Conservation (phyloP, 129 eudicot genomes). For the Glebionis coronaria region DNA sequence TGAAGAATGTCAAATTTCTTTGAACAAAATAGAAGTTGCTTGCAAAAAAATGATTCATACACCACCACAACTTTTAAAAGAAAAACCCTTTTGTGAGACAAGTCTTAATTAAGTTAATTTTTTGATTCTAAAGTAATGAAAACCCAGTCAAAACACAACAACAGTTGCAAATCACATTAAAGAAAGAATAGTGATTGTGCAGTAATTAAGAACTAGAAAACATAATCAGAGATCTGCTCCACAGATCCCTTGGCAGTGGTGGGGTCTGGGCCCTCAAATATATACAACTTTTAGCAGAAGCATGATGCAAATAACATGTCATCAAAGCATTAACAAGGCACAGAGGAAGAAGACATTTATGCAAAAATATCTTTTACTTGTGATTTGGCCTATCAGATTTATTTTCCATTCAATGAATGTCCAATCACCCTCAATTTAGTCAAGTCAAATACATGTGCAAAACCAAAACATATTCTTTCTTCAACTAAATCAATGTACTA, state of each 20-base stretch:
- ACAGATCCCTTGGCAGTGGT: conserved; percentile 5
- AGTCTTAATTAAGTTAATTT: no score
- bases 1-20: no score
- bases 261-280: conserved; percentile 17
- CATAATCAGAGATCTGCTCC: conserved; percentile 2
- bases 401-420: conserved; percentile 23
- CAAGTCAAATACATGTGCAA: conserved; percentile 12
- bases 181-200: background rate
- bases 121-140: no score
- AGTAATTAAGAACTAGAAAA: conserved; percentile 2
- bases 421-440: conserved; percentile 14
- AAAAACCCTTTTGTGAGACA: no score
- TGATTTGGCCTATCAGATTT: background rate
- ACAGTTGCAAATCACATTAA: background rate
- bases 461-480: conserved; percentile 13
- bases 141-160: background rate
- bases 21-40: no score
- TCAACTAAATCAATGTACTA: background rate
- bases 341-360: no score
- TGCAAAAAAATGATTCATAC: no score
- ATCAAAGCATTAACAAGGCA: conserved; percentile 15
- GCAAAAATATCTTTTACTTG: conserved; percentile 16
- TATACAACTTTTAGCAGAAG: conserved; percentile 1
- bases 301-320: conserved; percentile 18
- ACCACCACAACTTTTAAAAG: no score